Base-by-base conservation (phyloP, 2,329 filamentous ascomycete genomes). In the Metarhizium anisopliae region DNA sequence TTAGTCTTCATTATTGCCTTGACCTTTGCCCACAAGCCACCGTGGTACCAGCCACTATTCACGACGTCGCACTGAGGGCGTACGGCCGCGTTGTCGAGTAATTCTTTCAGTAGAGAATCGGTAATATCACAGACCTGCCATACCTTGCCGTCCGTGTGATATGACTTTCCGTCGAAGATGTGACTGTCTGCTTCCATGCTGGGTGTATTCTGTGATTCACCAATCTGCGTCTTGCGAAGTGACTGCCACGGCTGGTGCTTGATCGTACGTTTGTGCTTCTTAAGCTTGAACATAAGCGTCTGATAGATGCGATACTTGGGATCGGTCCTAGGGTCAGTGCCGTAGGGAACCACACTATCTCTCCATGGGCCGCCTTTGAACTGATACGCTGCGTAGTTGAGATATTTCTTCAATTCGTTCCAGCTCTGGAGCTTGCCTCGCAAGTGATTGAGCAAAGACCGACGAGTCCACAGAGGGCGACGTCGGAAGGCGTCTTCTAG, bases 101-200 rank as follows among this genome's bases (percentile, higher is more conserved):
- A 73, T 11, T 76, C 70, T 1, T 76, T 74, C 1, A 97, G 76
- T 1, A 92, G 66, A 0, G 90, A 89, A 64, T 97, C 93, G 0
- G 83, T 87, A 55, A 97, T 86, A 68, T 99, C 94, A 72, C 91
- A 95, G 30, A 95, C 81, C 75, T 97, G 94, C 87, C 91, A 99
- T 52, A 94, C 86, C 64, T 94, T 94, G 43, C 91, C 91, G 64
- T 96, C 91, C 1, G 82, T 81, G 16, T 83, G 83, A 55, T 93
- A 83, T 2, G 79, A 80, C 57, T 84, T 77, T 50, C 93, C 93
- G 59, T 95, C 90, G 70, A 96, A 97, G 1, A 93, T 75, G 69
- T 97, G 92, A 54, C 78, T 85, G 35, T 74, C 68, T 20, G 69
- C 70, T 38, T 73, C 67, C 29, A 73, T 71, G 49, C 73, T 72